Evolutionary conservation across 352 stramenopile genomes (phyloP).

Genomic region (Phytophthora multivora): DNA sequence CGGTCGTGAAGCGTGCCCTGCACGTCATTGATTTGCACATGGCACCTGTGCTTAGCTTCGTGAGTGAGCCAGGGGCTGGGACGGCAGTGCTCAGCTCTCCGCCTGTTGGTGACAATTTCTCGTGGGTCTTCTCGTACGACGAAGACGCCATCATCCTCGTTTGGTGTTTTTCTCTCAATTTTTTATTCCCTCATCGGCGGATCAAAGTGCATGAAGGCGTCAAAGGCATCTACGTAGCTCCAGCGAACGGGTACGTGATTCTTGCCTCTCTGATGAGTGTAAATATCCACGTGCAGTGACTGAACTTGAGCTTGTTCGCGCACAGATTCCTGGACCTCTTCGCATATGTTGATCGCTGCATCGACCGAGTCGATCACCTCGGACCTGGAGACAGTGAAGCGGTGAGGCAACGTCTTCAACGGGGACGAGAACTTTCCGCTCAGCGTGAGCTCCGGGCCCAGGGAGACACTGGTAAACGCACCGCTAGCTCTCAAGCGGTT

Average conservation of each 20-base stretch:
- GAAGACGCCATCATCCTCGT: conserved; percentile 47
- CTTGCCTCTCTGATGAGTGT: neutral
- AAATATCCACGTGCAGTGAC: neutral
- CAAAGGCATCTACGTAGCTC: conserved; percentile 38
- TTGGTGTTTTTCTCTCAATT: conserved; percentile 58
- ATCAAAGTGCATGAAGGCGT: conserved; percentile 46
- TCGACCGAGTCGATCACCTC: conserved; percentile 42
- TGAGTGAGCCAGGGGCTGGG: conserved; percentile 33
- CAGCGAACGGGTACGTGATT: conserved; percentile 19
- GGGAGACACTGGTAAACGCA: neutral
- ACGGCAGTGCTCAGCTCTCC: conserved; percentile 8
- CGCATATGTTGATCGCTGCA: conserved; percentile 33
- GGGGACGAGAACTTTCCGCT: conserved; percentile 29
- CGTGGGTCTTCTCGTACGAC: conserved; percentile 62
- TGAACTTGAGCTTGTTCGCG: conserved; percentile 7
- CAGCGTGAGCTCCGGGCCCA: conserved; percentile 18
- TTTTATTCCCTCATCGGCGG: conserved; percentile 60
- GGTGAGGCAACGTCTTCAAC: conserved; percentile 25
- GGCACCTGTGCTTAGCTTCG: conserved; percentile 40
- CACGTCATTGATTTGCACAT: conserved; percentile 61
- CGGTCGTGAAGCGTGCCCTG: conserved; percentile 47
- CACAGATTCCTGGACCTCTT: conserved; percentile 34
- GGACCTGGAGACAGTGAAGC: conserved; percentile 31
- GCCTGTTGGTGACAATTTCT: conserved; percentile 39
- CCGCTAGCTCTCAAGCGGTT: neutral